phyloP scores from a whole-genome alignment of 2,329 filamentous ascomycete genomes.

The Tolypocladium ovalisporum region DNA sequence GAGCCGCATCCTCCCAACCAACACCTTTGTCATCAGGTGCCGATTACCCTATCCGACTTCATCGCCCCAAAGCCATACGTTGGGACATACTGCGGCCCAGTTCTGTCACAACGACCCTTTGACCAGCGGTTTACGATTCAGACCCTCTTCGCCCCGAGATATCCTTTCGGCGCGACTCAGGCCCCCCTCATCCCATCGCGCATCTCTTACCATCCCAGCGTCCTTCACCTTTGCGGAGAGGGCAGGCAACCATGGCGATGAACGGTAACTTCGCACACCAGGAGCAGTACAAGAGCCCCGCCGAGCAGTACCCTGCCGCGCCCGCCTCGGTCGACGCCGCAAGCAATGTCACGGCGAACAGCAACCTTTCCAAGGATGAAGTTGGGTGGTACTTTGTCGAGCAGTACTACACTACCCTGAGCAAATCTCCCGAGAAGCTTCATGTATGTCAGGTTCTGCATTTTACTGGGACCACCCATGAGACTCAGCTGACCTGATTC shows the following conservation, averaged over 20 bases:
- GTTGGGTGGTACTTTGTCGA: slow-evolving; percentile 99
- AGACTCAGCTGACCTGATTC: background rate
- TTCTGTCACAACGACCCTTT: background rate
- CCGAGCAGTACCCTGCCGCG: slow-evolving; percentile 27
- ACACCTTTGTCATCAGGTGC: slow-evolving; percentile 8
- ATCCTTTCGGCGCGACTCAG: too few species aligned
- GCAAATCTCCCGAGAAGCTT: slow-evolving; percentile 87
- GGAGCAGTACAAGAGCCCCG: slow-evolving; percentile 27
- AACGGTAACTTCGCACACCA: slow-evolving; percentile 42
- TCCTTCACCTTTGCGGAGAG: slow-evolving; percentile 1
- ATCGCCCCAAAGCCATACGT: background rate
- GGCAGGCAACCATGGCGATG: slow-evolving; percentile 37
- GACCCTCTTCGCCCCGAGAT: too few species aligned
- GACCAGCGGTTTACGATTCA: background rate
- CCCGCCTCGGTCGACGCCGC: slow-evolving; percentile 22
- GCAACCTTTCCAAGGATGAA: slow-evolving; percentile 68
- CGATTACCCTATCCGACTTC: background rate
- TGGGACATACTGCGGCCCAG: background rate
- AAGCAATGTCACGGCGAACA: slow-evolving; percentile 23
- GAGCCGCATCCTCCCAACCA: background rate
- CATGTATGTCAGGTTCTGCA: slow-evolving; percentile 42
- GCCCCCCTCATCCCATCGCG: background rate
- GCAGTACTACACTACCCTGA: slow-evolving; percentile 97
- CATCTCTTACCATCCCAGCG: background rate
- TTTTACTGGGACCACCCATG: background rate